These are phyloP conservation scores for Oryza nivara DNA, from an alignment of 176 grass and related monocot species.

Conservation along the genomic window DNA sequence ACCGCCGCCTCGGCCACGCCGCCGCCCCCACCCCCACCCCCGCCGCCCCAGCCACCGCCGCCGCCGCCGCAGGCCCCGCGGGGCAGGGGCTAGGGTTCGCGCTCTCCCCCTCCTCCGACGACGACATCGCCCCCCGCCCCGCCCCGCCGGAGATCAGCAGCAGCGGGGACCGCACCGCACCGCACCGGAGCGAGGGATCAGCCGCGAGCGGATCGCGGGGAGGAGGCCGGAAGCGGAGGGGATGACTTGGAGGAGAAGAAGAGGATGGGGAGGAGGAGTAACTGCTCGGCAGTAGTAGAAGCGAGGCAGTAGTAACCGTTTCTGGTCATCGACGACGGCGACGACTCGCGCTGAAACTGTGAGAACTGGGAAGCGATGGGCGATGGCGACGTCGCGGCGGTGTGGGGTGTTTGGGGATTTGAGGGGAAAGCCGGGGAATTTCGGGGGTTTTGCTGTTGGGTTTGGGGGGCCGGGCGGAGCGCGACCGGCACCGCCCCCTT, in stretches of 20 bases:
- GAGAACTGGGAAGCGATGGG: background rate
- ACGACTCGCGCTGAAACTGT: background rate
- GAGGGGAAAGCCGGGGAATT: background rate
- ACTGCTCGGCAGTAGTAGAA: background rate
- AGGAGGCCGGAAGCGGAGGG: background rate
- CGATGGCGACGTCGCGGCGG: background rate
- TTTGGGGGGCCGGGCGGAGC: no score
- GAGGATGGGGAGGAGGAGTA: background rate
- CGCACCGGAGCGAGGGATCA: background rate
- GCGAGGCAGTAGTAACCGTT: background rate
- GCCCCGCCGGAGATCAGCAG: background rate
- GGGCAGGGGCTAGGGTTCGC: slow-evolving; percentile 45
- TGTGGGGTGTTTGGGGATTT: background rate
- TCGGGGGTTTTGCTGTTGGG: background rate
- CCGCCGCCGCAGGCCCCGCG: background rate
- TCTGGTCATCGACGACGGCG: background rate
- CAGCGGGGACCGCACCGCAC: no score
- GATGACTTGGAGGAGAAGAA: background rate
- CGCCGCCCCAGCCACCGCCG: background rate
- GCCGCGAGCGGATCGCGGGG: background rate
- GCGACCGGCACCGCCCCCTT: no score
- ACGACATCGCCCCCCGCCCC: slow-evolving; percentile 8
- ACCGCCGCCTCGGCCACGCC: slow-evolving; percentile 58
- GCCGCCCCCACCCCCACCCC: background rate
- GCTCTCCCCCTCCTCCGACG: slow-evolving; percentile 26